phyloP scores from a whole-genome alignment of 1,284 basidiomycete species.

The Gomphus bonarii region DNA sequence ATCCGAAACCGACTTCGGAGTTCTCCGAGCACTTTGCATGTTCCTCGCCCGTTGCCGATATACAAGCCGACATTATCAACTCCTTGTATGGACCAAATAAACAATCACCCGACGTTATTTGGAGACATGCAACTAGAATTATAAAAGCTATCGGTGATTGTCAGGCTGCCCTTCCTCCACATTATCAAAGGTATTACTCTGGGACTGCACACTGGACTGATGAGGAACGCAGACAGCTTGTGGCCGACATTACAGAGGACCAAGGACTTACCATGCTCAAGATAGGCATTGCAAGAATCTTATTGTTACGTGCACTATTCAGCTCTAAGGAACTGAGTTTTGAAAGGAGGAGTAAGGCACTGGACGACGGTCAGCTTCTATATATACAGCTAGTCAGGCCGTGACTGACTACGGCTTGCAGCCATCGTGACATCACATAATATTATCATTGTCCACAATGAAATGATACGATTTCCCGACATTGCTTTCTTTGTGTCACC shows the following conservation, averaged over 20 bases:
- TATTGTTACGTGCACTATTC: conserved; percentile 66
- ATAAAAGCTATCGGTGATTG: conserved; percentile 65
- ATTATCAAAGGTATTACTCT: conserved; percentile 59
- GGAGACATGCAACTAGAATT: conserved; percentile 66
- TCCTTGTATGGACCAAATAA: conserved; percentile 65
- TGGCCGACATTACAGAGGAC: conserved; percentile 64
- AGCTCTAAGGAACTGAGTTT: conserved; percentile 60
- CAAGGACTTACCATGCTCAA: conserved; percentile 71
- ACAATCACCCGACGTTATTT: conserved; percentile 53
- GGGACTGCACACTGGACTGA: conserved; percentile 63
- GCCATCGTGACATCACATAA: conserved; percentile 78
- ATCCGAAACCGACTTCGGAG: conserved; percentile 36
- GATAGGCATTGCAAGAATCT: conserved; percentile 66
- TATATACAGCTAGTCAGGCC: conserved; percentile 1
- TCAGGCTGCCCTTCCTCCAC: conserved; percentile 51
- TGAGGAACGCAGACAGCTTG: conserved; percentile 52
- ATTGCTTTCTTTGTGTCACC: conserved; percentile 79
- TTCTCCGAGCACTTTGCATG: conserved; percentile 65
- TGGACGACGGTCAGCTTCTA: conserved; percentile 53
- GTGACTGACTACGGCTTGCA: conserved; percentile 20
- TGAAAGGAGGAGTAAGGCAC: conserved; percentile 49
- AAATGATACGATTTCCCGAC: conserved; percentile 70
- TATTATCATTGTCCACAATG: conserved; percentile 69
- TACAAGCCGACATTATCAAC: conserved; percentile 78
- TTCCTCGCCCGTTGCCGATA: conserved; percentile 60